Percentiles rank a stretch among this genome's conserved stretches.
phyloP scores from a whole-genome alignment of 2,329 filamentous ascomycete genomes.

The Colletotrichum scovillei region DNA sequence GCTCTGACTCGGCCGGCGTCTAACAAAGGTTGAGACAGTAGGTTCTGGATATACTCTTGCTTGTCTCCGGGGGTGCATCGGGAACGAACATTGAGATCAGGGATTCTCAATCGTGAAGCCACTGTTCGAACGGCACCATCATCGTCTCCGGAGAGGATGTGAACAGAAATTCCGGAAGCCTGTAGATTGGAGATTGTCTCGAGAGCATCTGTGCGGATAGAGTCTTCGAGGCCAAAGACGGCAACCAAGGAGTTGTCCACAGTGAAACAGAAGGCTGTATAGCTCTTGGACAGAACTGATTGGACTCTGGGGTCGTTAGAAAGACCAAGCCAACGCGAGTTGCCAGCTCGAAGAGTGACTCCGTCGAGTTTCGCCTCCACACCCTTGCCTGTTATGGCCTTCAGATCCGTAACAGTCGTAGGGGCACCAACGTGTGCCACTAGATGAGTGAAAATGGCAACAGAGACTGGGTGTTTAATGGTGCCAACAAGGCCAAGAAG shows the following conservation, averaged over 20 bases:
- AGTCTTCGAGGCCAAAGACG: constrained; percentile 59
- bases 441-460: constrained; percentile 57
- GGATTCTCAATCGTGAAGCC: constrained; percentile 54
- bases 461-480: constrained; percentile 64
- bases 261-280: constrained; percentile 61
- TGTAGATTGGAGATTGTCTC: constrained; percentile 49
- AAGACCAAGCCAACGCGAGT: constrained; percentile 59
- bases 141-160: constrained; percentile 65
- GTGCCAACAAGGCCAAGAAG: constrained; percentile 45
- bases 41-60: constrained; percentile 53
- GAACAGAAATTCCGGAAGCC: constrained; percentile 52
- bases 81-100: constrained; percentile 50
- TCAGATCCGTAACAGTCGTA: constrained; percentile 43
- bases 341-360: constrained; percentile 57
- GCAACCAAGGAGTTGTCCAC: constrained; percentile 50
- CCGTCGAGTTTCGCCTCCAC: constrained; percentile 50
- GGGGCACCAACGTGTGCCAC: constrained; percentile 33
- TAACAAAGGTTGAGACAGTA: constrained; percentile 41
- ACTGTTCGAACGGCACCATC: constrained; percentile 57
- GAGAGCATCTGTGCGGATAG: constrained; percentile 55
- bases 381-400: constrained; percentile 58
- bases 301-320: constrained; percentile 46
- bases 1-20: neutral
- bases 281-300: constrained; percentile 46
- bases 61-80: constrained; percentile 59